Conservation (phyloP, 768 basidiomycete genomes). For the Leucocoprinus leucothites region DNA sequence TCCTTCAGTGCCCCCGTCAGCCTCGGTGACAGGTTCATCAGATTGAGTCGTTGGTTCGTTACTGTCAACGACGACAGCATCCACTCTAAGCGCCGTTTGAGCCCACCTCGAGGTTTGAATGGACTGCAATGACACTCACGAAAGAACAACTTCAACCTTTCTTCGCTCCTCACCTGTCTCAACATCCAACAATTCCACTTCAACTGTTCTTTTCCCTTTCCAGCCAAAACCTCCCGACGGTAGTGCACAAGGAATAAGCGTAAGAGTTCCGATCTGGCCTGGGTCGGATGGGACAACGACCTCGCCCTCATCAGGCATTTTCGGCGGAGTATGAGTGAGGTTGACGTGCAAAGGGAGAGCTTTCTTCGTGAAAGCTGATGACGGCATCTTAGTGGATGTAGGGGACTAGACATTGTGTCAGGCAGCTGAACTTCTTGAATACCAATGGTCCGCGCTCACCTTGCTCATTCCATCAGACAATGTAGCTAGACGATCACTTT, state of each 20-base stretch:
- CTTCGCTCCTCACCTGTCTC: constrained; percentile 52
- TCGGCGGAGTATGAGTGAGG: constrained; percentile 63
- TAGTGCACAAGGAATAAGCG: constrained; percentile 59
- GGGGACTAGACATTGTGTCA: constrained; percentile 17
- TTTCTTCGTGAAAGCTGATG: constrained; percentile 54
- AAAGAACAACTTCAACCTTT: constrained; percentile 71
- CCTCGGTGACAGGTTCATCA: constrained; percentile 15
- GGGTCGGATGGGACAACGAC: constrained; percentile 44
- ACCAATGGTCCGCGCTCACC: not conserved
- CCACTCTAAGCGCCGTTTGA: constrained; percentile 46
- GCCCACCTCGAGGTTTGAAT: not conserved
- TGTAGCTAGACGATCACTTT: not conserved
- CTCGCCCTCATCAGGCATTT: constrained; percentile 7
- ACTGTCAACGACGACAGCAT: constrained; percentile 73
- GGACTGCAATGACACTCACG: constrained; percentile 42
- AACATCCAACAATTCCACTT: constrained; percentile 55
- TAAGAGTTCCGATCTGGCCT: constrained; percentile 56
- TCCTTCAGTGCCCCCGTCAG: constrained; percentile 3
- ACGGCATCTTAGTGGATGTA: constrained; percentile 36
- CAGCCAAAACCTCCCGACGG: constrained; percentile 80
- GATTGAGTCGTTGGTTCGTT: constrained; percentile 41
- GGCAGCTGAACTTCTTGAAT: not conserved
- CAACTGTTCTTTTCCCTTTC: constrained; percentile 72
- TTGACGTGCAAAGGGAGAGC: constrained; percentile 69
- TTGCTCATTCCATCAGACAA: not conserved